A percentile compares a stretch with the other conserved stretches of the same genome.
These are phyloP conservation scores for Fusarium staphyleae DNA, from an alignment of 2,329 filamentous ascomycete genomes.

Conservation along the genomic window DNA sequence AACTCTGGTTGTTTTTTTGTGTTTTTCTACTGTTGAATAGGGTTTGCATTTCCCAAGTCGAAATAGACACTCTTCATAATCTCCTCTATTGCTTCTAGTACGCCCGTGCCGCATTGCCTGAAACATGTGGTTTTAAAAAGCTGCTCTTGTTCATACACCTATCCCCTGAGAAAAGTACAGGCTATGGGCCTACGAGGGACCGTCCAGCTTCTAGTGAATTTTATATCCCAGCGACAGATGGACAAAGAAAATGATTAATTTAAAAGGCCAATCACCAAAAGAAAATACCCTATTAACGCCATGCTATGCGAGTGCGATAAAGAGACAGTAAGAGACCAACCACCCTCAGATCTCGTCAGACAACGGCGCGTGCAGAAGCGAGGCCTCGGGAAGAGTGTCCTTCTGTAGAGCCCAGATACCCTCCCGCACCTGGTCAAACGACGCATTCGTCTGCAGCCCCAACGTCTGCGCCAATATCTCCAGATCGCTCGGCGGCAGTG, in stretches of 20 bases:
- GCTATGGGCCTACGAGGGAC: constrained; percentile 1
- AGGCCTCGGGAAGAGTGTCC: constrained; percentile 12
- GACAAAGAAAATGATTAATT: background rate
- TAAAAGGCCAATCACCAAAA: background rate
- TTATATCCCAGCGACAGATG: background rate
- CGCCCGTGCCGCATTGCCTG: background rate
- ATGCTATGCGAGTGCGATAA: constrained; percentile 35
- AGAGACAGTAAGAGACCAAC: background rate
- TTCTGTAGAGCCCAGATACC: constrained; percentile 45
- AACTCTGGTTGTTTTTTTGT: constrained; percentile 26
- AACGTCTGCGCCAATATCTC: constrained; percentile 47
- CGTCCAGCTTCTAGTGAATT: constrained; percentile 4
- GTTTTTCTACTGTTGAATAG: constrained; percentile 37
- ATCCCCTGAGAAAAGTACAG: background rate
- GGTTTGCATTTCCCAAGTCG: constrained; percentile 32
- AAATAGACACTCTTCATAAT: constrained; percentile 31
- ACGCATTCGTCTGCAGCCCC: constrained; percentile 46
- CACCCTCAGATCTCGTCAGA: constrained; percentile 25
- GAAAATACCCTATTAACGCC: constrained; percentile 28
- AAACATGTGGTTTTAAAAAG: background rate
- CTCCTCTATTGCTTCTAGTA: background rate
- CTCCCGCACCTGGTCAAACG: constrained; percentile 46
- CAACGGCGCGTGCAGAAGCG: constrained; percentile 13
- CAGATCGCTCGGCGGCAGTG: constrained; percentile 42
- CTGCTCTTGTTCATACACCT: background rate